phyloP scores from a whole-genome alignment of 2,329 filamentous ascomycete genomes.

The Pseudovirgaria hyperparasitica region DNA sequence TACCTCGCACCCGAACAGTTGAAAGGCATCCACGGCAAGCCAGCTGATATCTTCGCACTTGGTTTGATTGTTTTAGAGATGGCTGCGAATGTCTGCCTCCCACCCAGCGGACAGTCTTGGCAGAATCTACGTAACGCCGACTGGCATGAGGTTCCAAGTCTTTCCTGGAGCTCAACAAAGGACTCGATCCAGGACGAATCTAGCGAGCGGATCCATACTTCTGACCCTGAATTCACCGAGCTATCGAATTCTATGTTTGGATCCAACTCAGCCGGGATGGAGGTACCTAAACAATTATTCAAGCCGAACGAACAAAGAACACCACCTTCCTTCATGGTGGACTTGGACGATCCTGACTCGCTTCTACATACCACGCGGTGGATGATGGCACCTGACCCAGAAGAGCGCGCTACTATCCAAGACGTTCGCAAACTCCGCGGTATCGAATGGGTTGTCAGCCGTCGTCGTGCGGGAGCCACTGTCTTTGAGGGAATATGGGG shows the following conservation, averaged over 20 bases:
- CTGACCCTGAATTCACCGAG: no score
- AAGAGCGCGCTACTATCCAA: constrained; percentile 58
- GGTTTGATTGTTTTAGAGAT: constrained; percentile 92
- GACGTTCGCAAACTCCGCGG: constrained; percentile 63
- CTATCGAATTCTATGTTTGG: no score
- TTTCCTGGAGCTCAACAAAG: constrained; percentile 70
- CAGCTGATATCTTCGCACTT: constrained; percentile 85
- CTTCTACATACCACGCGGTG: constrained; percentile 73
- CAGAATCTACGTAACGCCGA: constrained; percentile 80
- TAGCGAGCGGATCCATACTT: constrained; percentile 17
- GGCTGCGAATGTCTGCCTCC: constrained; percentile 83
- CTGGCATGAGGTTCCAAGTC: constrained; percentile 73
- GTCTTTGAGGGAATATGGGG: constrained; percentile 96
- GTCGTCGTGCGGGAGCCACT: constrained; percentile 77
- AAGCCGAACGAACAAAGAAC: no score
- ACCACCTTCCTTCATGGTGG: constrained; percentile 86
- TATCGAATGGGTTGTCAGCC: constrained; percentile 64
- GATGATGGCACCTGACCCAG: constrained; percentile 73
- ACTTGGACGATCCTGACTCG: constrained; percentile 57
- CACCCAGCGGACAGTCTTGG: constrained; percentile 87
- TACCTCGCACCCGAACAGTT: constrained; percentile 94
- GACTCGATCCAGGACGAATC: constrained; percentile 55
- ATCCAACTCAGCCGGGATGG: constrained; percentile 37
- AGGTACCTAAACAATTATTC: no score
- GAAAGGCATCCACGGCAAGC: constrained; percentile 73